These are phyloP conservation scores for Catharanthus roseus DNA, from an alignment of 257 asterid species.

Conservation along the genomic window DNA sequence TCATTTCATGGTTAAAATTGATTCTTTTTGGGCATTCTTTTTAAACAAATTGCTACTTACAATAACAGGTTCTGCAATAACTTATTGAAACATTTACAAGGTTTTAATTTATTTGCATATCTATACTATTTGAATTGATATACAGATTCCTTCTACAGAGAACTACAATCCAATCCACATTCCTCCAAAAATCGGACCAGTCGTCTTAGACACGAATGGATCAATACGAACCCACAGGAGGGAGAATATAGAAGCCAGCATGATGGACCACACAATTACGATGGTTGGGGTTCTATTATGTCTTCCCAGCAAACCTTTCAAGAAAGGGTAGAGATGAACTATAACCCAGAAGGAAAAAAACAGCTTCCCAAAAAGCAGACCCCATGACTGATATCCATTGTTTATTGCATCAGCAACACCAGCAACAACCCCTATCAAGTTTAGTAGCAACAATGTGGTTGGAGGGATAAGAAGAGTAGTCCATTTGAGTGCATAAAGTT, in stretches of 20 bases:
- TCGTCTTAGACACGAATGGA: constrained; percentile 22
- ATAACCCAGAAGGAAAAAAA: constrained; percentile 35
- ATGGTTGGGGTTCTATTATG: constrained; percentile 30
- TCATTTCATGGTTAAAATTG: no score
- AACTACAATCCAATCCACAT: constrained; percentile 30
- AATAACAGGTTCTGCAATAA: not conserved
- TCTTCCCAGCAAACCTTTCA: constrained; percentile 31
- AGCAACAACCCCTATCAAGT: constrained; percentile 29
- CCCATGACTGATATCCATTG: constrained; percentile 30
- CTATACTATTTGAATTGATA: not conserved
- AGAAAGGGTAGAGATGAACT: constrained; percentile 37
- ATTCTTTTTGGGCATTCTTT: no score
- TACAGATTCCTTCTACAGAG: constrained; percentile 1
- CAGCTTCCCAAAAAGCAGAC: constrained; percentile 28
- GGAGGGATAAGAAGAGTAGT: constrained; percentile 34
- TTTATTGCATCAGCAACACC: constrained; percentile 28
- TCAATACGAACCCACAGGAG: constrained; percentile 31
- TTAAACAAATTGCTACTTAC: no score
- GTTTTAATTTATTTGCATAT: no score
- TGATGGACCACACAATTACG: constrained; percentile 28
- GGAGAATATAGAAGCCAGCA: constrained; percentile 32
- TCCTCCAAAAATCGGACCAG: constrained; percentile 26
- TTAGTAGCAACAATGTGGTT: constrained; percentile 25
- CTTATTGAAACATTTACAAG: not conserved
- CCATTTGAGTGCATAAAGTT: constrained; percentile 28